Evolutionary conservation across 2,329 filamentous ascomycete species (phyloP).

Genomic region (Aureobasidium pullulans): DNA sequence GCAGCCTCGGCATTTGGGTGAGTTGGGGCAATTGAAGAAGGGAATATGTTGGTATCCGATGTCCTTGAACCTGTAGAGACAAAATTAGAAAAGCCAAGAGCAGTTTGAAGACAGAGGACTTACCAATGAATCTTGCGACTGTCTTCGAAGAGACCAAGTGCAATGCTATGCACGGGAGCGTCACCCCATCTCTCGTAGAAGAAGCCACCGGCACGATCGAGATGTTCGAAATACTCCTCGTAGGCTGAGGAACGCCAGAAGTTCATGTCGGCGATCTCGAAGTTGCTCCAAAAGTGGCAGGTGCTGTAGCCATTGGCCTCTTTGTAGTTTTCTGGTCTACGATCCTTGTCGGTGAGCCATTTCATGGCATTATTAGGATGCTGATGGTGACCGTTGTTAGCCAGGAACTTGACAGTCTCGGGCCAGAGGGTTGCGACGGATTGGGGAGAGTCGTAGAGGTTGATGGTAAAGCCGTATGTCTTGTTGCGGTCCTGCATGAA

Average conservation of each 20-base stretch:
- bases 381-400: conserved; percentile 65
- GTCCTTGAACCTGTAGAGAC: conserved; percentile 78
- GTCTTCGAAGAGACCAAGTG: conserved; percentile 86
- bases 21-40: conserved; percentile 98
- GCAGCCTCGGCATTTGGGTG: conserved; percentile 84
- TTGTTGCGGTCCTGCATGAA: conserved; percentile 99
- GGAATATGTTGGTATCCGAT: conserved; percentile 98
- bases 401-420: conserved; percentile 86
- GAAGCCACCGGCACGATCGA: conserved; percentile 91
- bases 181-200: conserved; percentile 99
- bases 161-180: conserved; percentile 93
- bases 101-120: conserved; percentile 26
- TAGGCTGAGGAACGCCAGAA: conserved; percentile 90
- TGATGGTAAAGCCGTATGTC: conserved; percentile 89
- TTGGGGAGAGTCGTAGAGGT: conserved; percentile 84
- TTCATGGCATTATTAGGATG: conserved; percentile 76
- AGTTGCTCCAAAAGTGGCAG: conserved; percentile 99
- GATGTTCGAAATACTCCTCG: conserved; percentile 91
- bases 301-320: conserved; percentile 91
- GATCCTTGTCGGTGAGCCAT: conserved; percentile 74
- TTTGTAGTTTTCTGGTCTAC: conserved; percentile 70
- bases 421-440: conserved; percentile 88
- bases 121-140: conserved; percentile 87
- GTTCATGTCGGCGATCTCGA: conserved; percentile 87
- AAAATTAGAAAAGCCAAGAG: neutral